phyloP scores from a whole-genome alignment of 768 basidiomycete genomes.

The Pholiota microspora region DNA sequence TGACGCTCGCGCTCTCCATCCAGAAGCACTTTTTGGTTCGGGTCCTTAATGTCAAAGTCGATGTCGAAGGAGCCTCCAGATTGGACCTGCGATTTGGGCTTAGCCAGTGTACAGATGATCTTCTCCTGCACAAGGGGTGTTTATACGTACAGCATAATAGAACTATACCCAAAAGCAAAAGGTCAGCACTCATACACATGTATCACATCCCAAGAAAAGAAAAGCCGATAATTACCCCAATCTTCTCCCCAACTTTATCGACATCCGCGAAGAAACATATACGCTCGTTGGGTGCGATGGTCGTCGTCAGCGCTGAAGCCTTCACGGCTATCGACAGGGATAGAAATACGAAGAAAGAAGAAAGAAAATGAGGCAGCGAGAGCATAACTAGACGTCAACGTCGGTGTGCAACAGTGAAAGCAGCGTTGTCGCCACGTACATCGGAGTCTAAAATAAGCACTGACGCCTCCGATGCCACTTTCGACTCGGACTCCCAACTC shows the following conservation, averaged over 20 bases:
- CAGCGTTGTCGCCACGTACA: constrained; percentile 19
- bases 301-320: constrained; percentile 76
- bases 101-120: too few species aligned
- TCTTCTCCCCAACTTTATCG: constrained; percentile 92
- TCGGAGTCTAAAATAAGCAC: constrained; percentile 12
- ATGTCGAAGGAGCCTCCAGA: constrained; percentile 97
- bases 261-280: constrained; percentile 96
- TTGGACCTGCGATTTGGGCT: constrained; percentile 75
- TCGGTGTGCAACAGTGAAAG: constrained; percentile 11
- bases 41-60: constrained; percentile 91
- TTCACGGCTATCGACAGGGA: constrained; percentile 31
- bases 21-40: constrained; percentile 82
- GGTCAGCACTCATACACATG: constrained; percentile 4
- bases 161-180: constrained; percentile 52
- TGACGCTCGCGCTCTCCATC: constrained; percentile 89
- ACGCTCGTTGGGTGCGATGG: constrained; percentile 74
- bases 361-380: constrained; percentile 25
- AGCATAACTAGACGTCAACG: constrained; percentile 24
- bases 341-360: constrained; percentile 33
- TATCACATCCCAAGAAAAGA: background rate
- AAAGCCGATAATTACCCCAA: constrained; percentile 58
- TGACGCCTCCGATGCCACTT: background rate
- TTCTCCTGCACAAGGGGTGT: too few species aligned
- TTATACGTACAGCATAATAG: constrained; percentile 84
- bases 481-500: background rate